Evolutionary conservation across 2,329 filamentous ascomycete genomes (phyloP).

Genomic region (Alternaria atra): DNA sequence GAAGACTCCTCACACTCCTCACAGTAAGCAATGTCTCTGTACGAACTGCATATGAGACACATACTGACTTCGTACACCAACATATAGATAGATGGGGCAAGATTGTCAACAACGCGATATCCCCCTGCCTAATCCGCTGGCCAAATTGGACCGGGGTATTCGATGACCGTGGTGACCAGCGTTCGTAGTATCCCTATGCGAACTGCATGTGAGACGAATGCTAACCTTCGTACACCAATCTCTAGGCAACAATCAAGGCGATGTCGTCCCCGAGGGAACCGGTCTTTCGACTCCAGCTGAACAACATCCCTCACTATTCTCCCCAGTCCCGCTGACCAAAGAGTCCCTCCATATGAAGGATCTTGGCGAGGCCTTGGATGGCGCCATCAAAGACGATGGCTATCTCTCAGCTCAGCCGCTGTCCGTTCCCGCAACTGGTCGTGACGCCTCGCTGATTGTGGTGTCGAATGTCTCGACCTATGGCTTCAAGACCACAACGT

Average conservation of each 20-base stretch:
- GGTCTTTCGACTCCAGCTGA: constrained; percentile 20
- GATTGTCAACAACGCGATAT: constrained; percentile 25
- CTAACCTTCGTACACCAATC: not conserved
- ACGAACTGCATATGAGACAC: not conserved
- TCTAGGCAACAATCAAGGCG: constrained; percentile 17
- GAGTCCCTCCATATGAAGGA: constrained; percentile 15
- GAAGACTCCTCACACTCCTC: constrained; percentile 19
- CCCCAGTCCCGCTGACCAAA: constrained; percentile 14
- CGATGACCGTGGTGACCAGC: constrained; percentile 31
- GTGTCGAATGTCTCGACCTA: constrained; percentile 23
- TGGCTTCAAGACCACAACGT: constrained; percentile 20
- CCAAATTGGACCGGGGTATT: constrained; percentile 40
- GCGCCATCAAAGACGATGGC: not conserved
- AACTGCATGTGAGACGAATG: not conserved
- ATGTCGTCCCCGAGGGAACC: constrained; percentile 21
- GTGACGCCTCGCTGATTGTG: not conserved
- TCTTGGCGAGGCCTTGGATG: constrained; percentile 12
- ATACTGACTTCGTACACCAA: not conserved
- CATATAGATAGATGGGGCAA: constrained; percentile 21
- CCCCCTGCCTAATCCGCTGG: constrained; percentile 36
- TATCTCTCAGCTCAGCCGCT: not conserved
- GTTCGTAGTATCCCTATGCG: not conserved
- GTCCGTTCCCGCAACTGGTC: not conserved
- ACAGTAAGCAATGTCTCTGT: not conserved
- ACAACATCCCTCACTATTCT: constrained; percentile 2